phyloP scores from a whole-genome alignment of 2,329 filamentous ascomycete genomes.

The Ceratocystis colombiana region DNA sequence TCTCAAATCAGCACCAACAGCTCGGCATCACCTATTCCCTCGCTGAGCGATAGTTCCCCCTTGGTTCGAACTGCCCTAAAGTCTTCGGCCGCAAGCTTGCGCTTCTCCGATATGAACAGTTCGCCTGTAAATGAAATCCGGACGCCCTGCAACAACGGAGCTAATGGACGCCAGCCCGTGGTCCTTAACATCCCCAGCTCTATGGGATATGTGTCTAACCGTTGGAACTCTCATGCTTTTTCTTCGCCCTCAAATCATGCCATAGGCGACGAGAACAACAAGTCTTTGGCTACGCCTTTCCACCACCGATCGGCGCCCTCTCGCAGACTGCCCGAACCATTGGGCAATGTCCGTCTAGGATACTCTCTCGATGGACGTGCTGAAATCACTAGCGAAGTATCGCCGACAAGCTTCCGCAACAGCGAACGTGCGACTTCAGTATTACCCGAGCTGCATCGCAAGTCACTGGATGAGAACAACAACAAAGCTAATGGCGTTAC shows the following conservation, averaged over 20 bases:
- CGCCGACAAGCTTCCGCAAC: constrained; percentile 52
- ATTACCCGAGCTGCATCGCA: constrained; percentile 40
- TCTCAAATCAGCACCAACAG: constrained; percentile 5
- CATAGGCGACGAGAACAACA: constrained; percentile 29
- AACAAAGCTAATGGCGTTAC: constrained; percentile 54
- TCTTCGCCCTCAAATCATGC: constrained; percentile 38
- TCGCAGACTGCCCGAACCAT: constrained; percentile 5
- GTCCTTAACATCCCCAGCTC: constrained; percentile 34
- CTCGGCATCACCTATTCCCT: constrained; percentile 21
- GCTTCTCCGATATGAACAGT: constrained; percentile 18
- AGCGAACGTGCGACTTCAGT: constrained; percentile 36
- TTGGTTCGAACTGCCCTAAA: constrained; percentile 12
- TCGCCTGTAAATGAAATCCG: constrained; percentile 25
- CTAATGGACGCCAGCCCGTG: constrained; percentile 10
- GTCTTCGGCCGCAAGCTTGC: constrained; percentile 4
- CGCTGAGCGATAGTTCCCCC: constrained; percentile 23
- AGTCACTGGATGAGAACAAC: constrained; percentile 32
- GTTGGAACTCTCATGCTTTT: constrained; percentile 47
- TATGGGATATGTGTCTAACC: constrained; percentile 45
- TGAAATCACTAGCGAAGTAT: constrained; percentile 63
- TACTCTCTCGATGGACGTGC: constrained; percentile 84
- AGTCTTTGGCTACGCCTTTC: constrained; percentile 27
- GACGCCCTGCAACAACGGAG: constrained; percentile 20
- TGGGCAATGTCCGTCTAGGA: constrained; percentile 54
- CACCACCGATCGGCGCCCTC: neutral